These are phyloP conservation scores for Cladorrhinum sp. DNA, from an alignment of 2,329 filamentous ascomycete genomes.

Conservation along the genomic window DNA sequence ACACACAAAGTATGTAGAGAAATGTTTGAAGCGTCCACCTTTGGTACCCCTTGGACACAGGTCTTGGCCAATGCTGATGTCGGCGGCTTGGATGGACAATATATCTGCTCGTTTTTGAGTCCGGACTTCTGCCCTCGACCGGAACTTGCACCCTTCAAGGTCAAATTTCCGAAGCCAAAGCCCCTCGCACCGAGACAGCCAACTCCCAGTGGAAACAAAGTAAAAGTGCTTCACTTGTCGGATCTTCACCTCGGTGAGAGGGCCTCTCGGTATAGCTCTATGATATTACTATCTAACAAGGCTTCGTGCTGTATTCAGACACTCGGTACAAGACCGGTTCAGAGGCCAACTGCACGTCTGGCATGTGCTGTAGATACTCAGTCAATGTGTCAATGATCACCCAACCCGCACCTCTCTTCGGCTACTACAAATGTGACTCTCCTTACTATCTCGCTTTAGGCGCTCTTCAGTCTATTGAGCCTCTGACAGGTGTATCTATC, in stretches of 20 bases:
- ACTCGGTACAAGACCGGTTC: slow-evolving; percentile 48
- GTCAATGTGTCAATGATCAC: slow-evolving; percentile 38
- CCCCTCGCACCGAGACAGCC: slow-evolving; percentile 43
- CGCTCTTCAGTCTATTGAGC: slow-evolving; percentile 53
- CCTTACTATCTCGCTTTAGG: slow-evolving; percentile 56
- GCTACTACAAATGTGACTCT: slow-evolving; percentile 55
- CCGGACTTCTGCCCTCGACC: slow-evolving; percentile 47
- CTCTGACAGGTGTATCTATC: slow-evolving; percentile 52
- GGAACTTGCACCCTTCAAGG: slow-evolving; percentile 42
- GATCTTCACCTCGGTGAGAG: slow-evolving; percentile 48
- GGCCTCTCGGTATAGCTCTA: not conserved
- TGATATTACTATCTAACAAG: not conserved
- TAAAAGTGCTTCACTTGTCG: slow-evolving; percentile 55
- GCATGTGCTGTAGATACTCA: slow-evolving; percentile 49
- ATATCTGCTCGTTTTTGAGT: slow-evolving; percentile 53
- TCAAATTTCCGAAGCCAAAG: slow-evolving; percentile 54
- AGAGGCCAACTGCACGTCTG: slow-evolving; percentile 51
- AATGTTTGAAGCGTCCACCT: slow-evolving; percentile 45
- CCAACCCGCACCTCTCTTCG: slow-evolving; percentile 52
- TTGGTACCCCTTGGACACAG: slow-evolving; percentile 57
- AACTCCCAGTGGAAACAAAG: slow-evolving; percentile 48
- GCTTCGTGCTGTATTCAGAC: too few relatives aligned
- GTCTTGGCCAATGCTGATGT: slow-evolving; percentile 53
- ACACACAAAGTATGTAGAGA: slow-evolving; percentile 46
- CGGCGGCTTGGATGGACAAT: slow-evolving; percentile 51